Base-by-base conservation (phyloP, 495 filamentous ascomycete species). In the Aspergillus steynii region DNA sequence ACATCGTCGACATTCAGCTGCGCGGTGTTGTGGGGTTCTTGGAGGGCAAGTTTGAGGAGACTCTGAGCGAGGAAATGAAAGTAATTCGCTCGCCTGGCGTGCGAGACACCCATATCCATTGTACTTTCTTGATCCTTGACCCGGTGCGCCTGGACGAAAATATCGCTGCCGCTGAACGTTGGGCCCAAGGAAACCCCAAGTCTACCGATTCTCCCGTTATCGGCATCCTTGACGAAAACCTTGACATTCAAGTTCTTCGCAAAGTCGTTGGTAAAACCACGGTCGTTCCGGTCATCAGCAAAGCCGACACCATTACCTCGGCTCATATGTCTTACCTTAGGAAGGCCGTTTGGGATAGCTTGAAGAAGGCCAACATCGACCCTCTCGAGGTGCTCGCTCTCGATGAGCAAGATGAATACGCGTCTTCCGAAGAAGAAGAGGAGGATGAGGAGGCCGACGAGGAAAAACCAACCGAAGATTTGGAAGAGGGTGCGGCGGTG, bases 41-140 rank as follows among this genome's bases (percentile, higher is more conserved):
- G 56, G 95, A 99, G 78, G 93, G 89, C 74, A 99, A 98, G 73
- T 99, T 99, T 63, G 93, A 98, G 72, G 96, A 99, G 70, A 98
- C 95, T 0, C 93, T 98, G 72, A 88, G 86, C 37, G 95, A 99
- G 77, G 95, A 99, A 82, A 96, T 96, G 83, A 97, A 97, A 80
- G 93, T 99, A 42, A 79, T 96, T 53, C 89, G 95, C 64, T 91
- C 93, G 55, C 93, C 95, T 25, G 95, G 93, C 61, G 90, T 90
- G 67, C 90, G 90, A 65, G 95, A 99, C 80, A 96, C 94, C 50
- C 95, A 99, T 73, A 95, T 99, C 65, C 95, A 99, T 71, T 96
- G 92, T 58, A 95, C 93, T 58, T 96, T 99, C 74, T 80, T 97
- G 56, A 80, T 99, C 50, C 86, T 99, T 54, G 95, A 99, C 70